These are phyloP conservation scores for Metschnikowia gelsemii DNA, from an alignment of 805 yeast species.

Conservation along the genomic window DNA sequence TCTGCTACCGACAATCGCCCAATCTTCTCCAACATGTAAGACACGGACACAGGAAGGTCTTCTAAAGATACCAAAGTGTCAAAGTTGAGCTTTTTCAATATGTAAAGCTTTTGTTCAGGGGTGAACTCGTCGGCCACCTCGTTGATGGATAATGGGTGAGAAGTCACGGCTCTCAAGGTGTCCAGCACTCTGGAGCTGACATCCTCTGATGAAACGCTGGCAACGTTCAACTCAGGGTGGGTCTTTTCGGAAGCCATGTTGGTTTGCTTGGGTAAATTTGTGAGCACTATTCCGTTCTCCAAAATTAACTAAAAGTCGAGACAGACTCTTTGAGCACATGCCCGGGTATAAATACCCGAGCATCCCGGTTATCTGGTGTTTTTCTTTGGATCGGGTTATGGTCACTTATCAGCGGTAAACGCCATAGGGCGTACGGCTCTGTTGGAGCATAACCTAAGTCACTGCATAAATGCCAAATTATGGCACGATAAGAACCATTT, in stretches of 20 bases:
- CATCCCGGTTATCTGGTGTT: too few relatives aligned
- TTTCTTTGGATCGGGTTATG: too few relatives aligned
- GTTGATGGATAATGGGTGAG: conserved; percentile 26
- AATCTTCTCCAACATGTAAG: conserved; percentile 44
- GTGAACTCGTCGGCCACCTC: conserved; percentile 28
- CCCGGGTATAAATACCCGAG: not conserved
- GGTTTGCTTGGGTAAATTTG: not conserved
- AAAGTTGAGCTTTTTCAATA: conserved; percentile 29
- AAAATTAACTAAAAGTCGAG: not conserved
- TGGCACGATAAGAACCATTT: too few relatives aligned
- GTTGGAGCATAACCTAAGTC: too few relatives aligned
- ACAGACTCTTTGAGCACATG: too few relatives aligned
- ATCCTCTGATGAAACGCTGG: conserved; percentile 4
- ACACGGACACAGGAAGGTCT: conserved; percentile 33
- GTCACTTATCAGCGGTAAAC: too few relatives aligned
- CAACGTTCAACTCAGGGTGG: conserved; percentile 2
- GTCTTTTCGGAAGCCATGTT: conserved; percentile 3
- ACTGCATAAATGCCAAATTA: too few relatives aligned
- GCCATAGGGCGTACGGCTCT: too few relatives aligned
- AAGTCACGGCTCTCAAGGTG: conserved; percentile 22
- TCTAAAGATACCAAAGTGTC: conserved; percentile 29
- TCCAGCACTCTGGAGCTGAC: conserved; percentile 12
- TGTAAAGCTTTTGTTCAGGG: conserved; percentile 27
- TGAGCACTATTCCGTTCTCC: not conserved
- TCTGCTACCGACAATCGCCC: conserved; percentile 35